Base-by-base conservation (phyloP, 345 rosid genomes). In the Kandelia obovata region DNA sequence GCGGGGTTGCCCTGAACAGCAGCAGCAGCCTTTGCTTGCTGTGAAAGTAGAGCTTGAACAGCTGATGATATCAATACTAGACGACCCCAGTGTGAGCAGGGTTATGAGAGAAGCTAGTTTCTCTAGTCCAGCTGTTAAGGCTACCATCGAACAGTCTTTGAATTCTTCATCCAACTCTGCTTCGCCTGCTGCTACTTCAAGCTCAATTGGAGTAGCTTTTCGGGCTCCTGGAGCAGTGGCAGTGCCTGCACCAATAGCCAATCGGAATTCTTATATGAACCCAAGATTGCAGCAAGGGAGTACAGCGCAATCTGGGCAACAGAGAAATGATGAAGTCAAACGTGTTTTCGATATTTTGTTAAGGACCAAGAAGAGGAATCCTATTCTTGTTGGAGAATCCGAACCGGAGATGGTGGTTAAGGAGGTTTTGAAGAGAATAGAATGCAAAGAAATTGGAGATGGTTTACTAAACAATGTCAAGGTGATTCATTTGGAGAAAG, bases 31-130 rank as follows among this genome's bases (percentile, higher is more conserved):
- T 3, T 80, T 95, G 52, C 68, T 95, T 20, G 99, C 99, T 0
- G 98, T 95, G 21, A 95, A 95, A 73, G 98, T 95, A 0, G 98
- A 95, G 93, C 90, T 95, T 5, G 98, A 95, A 52, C 99, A 95
- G 85, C 86, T 95, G 31, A 90, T 95, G 46, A 92, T 95, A 67
- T 95, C 99, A 19, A 92, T 95, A 71, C 91, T 95, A 19, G 99
- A 95, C 77, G 99, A 95, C 83, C 99, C 99, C 1, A 88, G 96
- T 74, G 99, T 95, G 30, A 95, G 99, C 66, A 73, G 97, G 58
- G 98, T 95, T 71, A 95, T 95, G 99, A 90, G 97, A 2, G 99
- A 95, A 51, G 99, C 99, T 28, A 89, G 99, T 76, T 95, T 92
- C 79, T 95, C 98, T 3, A 95, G 99, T 65, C 97, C 98, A 0